Percentiles rank a stretch among this genome's conserved stretches.
phyloP scores from a whole-genome alignment of 768 basidiomycete genomes.

The Hypholoma fasciculare region DNA sequence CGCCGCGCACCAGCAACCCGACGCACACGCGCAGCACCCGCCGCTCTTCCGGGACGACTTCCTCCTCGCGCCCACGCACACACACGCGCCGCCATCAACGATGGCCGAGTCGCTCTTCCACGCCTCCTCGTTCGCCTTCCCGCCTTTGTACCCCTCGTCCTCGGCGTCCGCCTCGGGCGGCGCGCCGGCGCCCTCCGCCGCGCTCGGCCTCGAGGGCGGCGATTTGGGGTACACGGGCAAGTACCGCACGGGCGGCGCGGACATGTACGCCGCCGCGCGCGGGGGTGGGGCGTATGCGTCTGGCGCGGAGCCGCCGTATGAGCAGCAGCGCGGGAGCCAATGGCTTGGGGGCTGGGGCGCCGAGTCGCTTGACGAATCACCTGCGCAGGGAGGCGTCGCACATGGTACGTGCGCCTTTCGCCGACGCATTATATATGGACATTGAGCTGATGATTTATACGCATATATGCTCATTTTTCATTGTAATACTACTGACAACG shows the following conservation, averaged over 20 bases:
- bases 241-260: background rate
- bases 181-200: background rate
- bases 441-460: no score
- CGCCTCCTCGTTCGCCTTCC: slow-evolving; percentile 25
- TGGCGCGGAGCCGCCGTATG: no score
- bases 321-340: background rate
- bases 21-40: background rate
- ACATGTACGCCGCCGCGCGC: background rate
- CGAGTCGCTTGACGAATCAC: no score
- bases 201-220: background rate
- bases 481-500: no score
- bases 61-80: slow-evolving; percentile 37
- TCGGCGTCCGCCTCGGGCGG: background rate
- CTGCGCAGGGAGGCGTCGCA: no score
- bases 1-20: background rate
- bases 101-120: slow-evolving; percentile 14
- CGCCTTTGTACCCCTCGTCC: slow-evolving; percentile 20
- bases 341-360: background rate
- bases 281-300: background rate
- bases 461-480: no score
- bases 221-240: background rate
- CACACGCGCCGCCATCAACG: slow-evolving; percentile 19
- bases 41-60: slow-evolving; percentile 35
- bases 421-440: no score
- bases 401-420: no score